Percentiles rank a stretch among this genome's conserved stretches.
Evolutionary conservation across 352 stramenopile genomes (phyloP).

Genomic region (Globisporangium iwayamae): DNA sequence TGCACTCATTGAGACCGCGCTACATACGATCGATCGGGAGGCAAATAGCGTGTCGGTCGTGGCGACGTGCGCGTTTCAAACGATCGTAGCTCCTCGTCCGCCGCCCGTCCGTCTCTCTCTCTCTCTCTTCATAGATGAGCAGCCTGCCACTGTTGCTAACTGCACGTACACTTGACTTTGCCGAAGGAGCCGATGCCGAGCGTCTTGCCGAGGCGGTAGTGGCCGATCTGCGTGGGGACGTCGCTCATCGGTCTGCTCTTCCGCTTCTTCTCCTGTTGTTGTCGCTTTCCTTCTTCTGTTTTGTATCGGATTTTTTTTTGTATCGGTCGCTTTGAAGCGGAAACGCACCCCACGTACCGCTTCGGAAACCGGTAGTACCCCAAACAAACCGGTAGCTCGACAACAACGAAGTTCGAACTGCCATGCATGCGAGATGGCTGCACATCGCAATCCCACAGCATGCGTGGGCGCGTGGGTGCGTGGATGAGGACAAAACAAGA

Average conservation of each 20-base stretch:
- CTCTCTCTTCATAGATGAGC: not conserved
- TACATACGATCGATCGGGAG: not conserved
- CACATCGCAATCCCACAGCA: no score
- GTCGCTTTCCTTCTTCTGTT: not conserved
- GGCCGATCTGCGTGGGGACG: conserved; percentile 93
- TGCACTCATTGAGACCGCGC: no score
- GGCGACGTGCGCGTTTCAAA: no score
- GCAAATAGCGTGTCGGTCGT: not conserved
- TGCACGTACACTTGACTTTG: conserved; percentile 95
- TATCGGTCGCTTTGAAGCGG: no score
- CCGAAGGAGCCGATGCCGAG: conserved; percentile 99
- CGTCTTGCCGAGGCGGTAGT: conserved; percentile 98
- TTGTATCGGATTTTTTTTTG: not conserved
- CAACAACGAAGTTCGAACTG: no score
- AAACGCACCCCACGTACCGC: no score
- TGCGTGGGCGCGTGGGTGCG: no score
- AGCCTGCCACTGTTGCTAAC: not conserved
- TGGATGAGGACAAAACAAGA: not conserved
- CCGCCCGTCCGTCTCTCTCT: not conserved
- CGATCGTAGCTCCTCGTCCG: not conserved
- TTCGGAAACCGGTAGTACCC: no score
- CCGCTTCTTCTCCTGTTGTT: not conserved
- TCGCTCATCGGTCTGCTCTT: conserved; percentile 51
- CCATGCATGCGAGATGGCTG: no score
- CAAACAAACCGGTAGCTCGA: no score